Evolutionary conservation across 1,139 yeast species (phyloP), one percentile per base, ranked within the genome.

Genomic region (Eremothecium cymbalariae): DNA sequence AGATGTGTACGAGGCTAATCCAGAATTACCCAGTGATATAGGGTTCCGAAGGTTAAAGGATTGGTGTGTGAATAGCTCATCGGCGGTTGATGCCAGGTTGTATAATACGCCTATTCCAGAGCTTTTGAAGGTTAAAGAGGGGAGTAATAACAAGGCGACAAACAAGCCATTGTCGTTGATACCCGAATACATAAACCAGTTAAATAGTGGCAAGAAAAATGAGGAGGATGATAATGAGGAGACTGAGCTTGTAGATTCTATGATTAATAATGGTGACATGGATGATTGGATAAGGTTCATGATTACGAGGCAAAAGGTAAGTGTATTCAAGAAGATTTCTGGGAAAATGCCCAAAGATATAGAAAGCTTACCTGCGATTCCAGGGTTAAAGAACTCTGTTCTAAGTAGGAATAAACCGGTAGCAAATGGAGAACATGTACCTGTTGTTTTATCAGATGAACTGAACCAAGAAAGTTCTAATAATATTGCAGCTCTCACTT

Each of bases 61-160:
- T 3, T 74, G 80, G 80, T 64, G 68, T 15, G 53, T 60, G 24
- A 65, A 45, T 12, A 48, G 70, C 9, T 59, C 60, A 1, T 54
- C 59, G 1, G 63, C 68, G 2, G 58, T 57, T 22, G 63, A 67
- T 25, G 63, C 67, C 3, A 53, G 68, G 24, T 44, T 57, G 16
- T 63, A 63, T 46, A 47, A 62, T 23, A 44, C 52, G 25, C 63
- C 65, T n/a, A 58, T 60, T 1, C 53, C 51, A 9, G 62, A 53
- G 19, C 39, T 53, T 23, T 36, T 55, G 30, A 46, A 37, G 16
- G 43, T 36, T 11, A 37, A 32, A 12, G 38, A 27, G 17, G 19
- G 19, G 4, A 14, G 11, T n/a, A 18, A 18, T 4, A 22, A 31
- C 5, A 32, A 34, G 13, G 38, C 37, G 40, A 39, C 41, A 8